Base-by-base conservation (phyloP, 2,329 filamentous ascomycete genomes). In the Colletotrichum scovillei region DNA sequence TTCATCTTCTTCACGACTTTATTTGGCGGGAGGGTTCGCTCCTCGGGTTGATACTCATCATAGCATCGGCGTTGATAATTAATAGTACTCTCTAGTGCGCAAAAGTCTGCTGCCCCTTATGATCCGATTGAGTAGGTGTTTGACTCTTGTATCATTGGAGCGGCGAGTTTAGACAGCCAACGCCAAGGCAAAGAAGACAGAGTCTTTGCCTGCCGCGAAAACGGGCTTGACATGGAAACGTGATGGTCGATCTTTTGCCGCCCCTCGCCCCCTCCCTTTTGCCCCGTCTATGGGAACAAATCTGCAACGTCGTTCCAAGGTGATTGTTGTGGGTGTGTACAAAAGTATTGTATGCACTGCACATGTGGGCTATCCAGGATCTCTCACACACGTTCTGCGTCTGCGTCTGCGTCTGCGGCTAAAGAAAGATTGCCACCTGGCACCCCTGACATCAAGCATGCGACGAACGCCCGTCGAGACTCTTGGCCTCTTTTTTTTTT, bases 21-120 rank as follows among this genome's bases (percentile, higher is more conserved):
- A 19, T 49, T 57, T 73, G 67, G 62, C 59, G 60, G 67, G 49
- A 73, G 53, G 67, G 46, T 24, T 60, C 62, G 57, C 24, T 60
- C 60, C 35, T 70, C 49, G 63, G 67, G 24, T 66, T 73, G 70
- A 24, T 62, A 57, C 70, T 62, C 70, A 70, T 65, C 72, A 74
- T 74, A 74, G 72, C 72, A 74, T 67, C 69, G 72, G 72, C 72
- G 72, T 74, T 74, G 57, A 59, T 38, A 19, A 49, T 49, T 62
- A 53, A 62, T 73, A 62, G 32, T 49, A 57, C 62, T 26, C 52
- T 16, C 22, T 55, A 26, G 52, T 55, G 22, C 19, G 42, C 32
- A 12, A 32, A 32, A 32, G 32, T 42, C 38, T 6, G 2, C 14
- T 42, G 14, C 14, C 14, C 9, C 5, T 19, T 42, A 14, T 16